Evolutionary conservation across 192 early-diverging fungal genomes (phyloP), one percentile per base, ranked within the genome.

Genomic region (Haplosporangium gracile): DNA sequence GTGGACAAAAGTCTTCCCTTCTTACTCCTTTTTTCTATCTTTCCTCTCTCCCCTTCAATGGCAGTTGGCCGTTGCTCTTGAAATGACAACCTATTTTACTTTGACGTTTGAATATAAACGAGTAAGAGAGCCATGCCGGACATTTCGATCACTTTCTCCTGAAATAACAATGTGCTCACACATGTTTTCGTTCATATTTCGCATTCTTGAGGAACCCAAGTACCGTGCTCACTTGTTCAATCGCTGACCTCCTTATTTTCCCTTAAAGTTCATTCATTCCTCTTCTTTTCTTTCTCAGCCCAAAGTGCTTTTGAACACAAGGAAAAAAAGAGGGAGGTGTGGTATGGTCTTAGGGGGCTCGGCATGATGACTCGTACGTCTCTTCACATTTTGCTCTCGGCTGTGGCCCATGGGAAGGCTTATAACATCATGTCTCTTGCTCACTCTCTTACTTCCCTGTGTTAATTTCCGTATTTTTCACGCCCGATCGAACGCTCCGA

Each of bases 111-210:
- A 32, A 29, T 65, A n/a, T 15, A 2, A 26, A 65, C 9, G 11
- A 65, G 60, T 51, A 65, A 29, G 55, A 57, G 55, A 65, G 60
- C 60, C 60, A 65, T 65, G 2, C 60, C 29, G 60, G 60, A 65
- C 60, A 65, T 65, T 65, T 32, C 60, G 60, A 65, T 65, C 60
- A 65, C 60, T 65, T 65, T 65, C 26, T 60, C 55, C 60, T 65
- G 11, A 65, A 65, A 65, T n/a, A 65, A 65, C 26, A 65, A 26
- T 34, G 60, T 65, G 60, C 60, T 26, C 60, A 32, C 60, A 32
- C 60, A 34, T 65, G 4, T 15, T 34, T 29, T 26, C n/a, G 13
- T 63, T 13, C n/a, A n/a, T n/a, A n/a, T 26, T 63, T 63, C 60
- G 32, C 60, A 63, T 63, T 63, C 60, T 63, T 63, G 26, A 65